Evolutionary conservation across 73 alveolate genomes (phyloP).

Genomic region (Tetrahymena elliotti): DNA sequence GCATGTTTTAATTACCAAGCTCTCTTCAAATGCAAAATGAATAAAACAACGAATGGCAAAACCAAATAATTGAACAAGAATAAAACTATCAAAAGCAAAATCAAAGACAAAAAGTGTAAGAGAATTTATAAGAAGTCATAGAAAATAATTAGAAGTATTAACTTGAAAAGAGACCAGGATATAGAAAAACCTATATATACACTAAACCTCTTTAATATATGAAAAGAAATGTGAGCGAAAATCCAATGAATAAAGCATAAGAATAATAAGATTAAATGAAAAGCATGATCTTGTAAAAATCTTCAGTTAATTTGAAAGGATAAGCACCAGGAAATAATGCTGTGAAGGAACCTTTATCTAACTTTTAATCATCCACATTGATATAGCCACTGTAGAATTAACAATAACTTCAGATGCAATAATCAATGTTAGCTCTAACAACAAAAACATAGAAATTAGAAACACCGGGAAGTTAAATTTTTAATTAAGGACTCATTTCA

Average conservation of each 20-base stretch:
- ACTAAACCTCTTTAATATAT: not conserved
- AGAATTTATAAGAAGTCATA: not conserved
- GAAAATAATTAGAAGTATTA: not conserved
- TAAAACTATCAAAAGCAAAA: not conserved
- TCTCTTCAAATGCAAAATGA: not conserved
- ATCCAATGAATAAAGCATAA: not conserved
- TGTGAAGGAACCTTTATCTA: not conserved
- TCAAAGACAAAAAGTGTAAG: not conserved
- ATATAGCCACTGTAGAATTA: not conserved
- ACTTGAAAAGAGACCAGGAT: not conserved
- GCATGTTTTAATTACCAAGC: constrained; percentile 12
- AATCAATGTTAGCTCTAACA: not conserved
- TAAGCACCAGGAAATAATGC: not conserved
- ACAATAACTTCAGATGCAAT: not conserved
- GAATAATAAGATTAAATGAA: not conserved
- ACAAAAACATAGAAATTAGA: not conserved
- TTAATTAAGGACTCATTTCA: not conserved
- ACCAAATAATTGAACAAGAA: not conserved
- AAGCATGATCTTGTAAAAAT: not conserved
- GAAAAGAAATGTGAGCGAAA: not conserved
- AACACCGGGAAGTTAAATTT: not conserved
- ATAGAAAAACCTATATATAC: not conserved
- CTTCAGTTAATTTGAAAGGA: not conserved
- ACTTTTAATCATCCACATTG: not conserved
- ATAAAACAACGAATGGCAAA: not conserved